Percentiles rank a stretch among this genome's conserved stretches.
Evolutionary conservation across 2,329 filamentous ascomycete species (phyloP).

Genomic region (Hortaea werneckii): DNA sequence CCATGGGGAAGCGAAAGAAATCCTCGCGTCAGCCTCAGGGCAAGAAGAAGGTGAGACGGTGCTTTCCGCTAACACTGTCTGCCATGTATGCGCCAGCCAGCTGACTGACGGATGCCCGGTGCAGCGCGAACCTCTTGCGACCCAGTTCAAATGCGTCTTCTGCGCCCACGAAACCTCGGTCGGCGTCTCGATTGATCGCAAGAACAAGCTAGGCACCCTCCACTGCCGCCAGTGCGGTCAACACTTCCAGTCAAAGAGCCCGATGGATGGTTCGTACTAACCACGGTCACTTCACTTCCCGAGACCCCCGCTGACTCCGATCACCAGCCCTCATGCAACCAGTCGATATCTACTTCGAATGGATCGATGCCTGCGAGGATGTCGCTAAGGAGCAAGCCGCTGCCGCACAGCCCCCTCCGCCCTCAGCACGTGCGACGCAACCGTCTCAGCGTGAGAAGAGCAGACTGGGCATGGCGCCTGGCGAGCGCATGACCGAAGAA

Average conservation of each 20-base stretch:
- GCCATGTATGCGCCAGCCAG: neutral
- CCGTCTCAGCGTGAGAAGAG: slow-evolving; percentile 1
- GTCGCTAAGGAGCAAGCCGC: slow-evolving; percentile 53
- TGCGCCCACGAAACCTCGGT: slow-evolving; percentile 97
- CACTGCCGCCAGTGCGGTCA: slow-evolving; percentile 91
- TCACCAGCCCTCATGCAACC: slow-evolving; percentile 69
- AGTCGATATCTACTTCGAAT: slow-evolving; percentile 95
- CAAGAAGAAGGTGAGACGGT: slow-evolving; percentile 59
- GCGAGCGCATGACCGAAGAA: slow-evolving; percentile 22
- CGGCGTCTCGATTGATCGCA: slow-evolving; percentile 86
- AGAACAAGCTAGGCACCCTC: slow-evolving; percentile 72
- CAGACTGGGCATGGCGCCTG: slow-evolving; percentile 15
- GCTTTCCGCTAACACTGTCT: neutral
- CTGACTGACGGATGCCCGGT: neutral
- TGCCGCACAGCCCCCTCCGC: slow-evolving; percentile 13
- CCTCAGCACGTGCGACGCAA: slow-evolving; percentile 6
- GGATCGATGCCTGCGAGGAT: slow-evolving; percentile 86
- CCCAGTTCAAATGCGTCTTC: slow-evolving; percentile 91
- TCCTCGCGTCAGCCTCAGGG: slow-evolving; percentile 66
- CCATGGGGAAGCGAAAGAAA: slow-evolving; percentile 78
- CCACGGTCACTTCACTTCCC: too few species aligned
- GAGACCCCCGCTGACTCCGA: too few species aligned
- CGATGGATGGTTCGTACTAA: slow-evolving; percentile 66
- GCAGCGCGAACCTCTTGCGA: slow-evolving; percentile 56
- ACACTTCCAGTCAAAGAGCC: slow-evolving; percentile 66